Percentiles rank a stretch among this genome's conserved stretches.
Evolutionary conservation across 352 stramenopile genomes (phyloP).

Genomic region (Globisporangium paroecandrum): DNA sequence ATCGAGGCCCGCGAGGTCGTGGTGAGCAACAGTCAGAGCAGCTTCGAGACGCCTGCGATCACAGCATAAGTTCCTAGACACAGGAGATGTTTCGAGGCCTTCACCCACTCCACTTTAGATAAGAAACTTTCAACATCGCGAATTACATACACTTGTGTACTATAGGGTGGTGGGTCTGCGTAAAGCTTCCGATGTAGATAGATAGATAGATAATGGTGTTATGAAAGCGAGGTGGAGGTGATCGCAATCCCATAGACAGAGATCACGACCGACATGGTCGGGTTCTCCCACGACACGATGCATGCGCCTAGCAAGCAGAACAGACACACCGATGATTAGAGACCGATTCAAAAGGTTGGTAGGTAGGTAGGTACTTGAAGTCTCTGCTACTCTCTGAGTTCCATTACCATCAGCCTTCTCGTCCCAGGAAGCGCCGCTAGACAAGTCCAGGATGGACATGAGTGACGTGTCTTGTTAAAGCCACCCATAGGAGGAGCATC

Average conservation of each 20-base stretch:
- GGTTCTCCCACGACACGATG: constrained; percentile 75
- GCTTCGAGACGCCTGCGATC: constrained; percentile 24
- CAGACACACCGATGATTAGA: neutral
- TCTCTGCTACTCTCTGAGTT: no score
- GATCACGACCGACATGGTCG: constrained; percentile 58
- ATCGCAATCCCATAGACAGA: constrained; percentile 68
- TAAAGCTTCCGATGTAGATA: no score
- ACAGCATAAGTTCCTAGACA: constrained; percentile 18
- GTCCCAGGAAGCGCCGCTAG: constrained; percentile 63
- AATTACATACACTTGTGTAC: neutral
- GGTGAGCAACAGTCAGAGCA: constrained; percentile 15
- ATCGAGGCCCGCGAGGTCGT: constrained; percentile 38
- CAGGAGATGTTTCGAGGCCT: no score
- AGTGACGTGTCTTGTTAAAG: neutral
- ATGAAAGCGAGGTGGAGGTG: constrained; percentile 16
- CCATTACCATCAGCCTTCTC: constrained; percentile 62
- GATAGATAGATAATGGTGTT: neutral
- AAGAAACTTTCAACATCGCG: no score
- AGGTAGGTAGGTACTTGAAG: no score
- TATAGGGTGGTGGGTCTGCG: neutral
- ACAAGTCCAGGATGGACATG: neutral
- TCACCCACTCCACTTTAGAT: no score
- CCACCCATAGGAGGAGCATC: no score
- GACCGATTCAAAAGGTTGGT: neutral
- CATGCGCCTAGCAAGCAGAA: constrained; percentile 37